Conservation (phyloP, 176 grass and related monocot genomes). For the Bonia amplexicaulis region DNA sequence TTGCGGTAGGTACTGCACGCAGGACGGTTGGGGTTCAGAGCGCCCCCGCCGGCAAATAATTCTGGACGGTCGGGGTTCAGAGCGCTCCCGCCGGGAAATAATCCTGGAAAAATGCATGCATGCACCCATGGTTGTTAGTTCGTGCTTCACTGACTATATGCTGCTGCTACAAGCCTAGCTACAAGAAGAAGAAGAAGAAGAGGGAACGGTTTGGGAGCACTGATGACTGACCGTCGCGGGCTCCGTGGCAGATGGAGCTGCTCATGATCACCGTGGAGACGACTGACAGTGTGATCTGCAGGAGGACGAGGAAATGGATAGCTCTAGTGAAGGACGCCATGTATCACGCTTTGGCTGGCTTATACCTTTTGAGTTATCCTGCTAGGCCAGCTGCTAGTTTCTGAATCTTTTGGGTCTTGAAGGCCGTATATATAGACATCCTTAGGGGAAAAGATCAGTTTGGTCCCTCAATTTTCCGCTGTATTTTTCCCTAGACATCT, state of each 20-base stretch:
- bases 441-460: too few species aligned
- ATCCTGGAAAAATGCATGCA: too few species aligned
- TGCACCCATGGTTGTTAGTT: too few species aligned
- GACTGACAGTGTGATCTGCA: background rate
- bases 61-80: too few species aligned
- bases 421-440: background rate
- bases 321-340: background rate
- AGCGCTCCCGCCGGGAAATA: too few species aligned
- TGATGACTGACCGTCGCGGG: background rate
- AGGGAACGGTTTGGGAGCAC: background rate
- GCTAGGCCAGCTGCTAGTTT: background rate
- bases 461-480: too few species aligned
- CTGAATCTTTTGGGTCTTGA: background rate
- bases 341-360: background rate
- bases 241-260: background rate
- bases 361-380: background rate
- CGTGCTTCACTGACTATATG: too few species aligned
- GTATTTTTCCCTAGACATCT: too few species aligned
- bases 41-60: too few species aligned
- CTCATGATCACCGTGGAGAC: background rate
- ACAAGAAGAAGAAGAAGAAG: background rate
- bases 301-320: background rate
- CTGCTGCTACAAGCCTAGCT: too few species aligned
- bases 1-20: too few species aligned
- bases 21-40: too few species aligned